Percentiles rank a stretch among this genome's conserved stretches.
Conservation (phyloP, 116 monocot genomes). For the Zostera marina region DNA sequence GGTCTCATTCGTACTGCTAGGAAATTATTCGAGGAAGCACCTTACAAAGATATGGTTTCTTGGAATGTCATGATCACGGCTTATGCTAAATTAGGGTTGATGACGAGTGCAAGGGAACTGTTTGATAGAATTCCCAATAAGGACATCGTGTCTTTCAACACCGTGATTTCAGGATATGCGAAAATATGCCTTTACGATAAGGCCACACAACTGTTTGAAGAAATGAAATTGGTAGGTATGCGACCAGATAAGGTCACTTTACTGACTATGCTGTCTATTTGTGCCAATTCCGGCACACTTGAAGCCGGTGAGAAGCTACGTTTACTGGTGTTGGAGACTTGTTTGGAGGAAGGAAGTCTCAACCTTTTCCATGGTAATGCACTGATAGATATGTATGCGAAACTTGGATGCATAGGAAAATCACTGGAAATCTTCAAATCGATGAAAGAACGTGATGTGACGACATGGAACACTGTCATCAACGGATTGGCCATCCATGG, state of each 20-base stretch:
- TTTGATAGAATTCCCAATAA: slow-evolving; percentile 32
- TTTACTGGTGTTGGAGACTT: slow-evolving; percentile 18
- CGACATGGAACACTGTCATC: slow-evolving; percentile 75
- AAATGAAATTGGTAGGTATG: slow-evolving; percentile 37
- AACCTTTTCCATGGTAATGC: slow-evolving; percentile 38
- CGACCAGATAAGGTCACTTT: slow-evolving; percentile 67
- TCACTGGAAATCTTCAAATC: slow-evolving; percentile 40
- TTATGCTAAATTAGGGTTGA: slow-evolving; percentile 42
- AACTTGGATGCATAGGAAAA: slow-evolving; percentile 50
- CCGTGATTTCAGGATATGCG: slow-evolving; percentile 68
- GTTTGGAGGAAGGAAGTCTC: slow-evolving; percentile 3
- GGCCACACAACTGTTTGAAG: slow-evolving; percentile 54
- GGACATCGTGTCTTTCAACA: slow-evolving; percentile 83
- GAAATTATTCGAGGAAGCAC: slow-evolving; percentile 45
- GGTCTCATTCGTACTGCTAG: slow-evolving; percentile 8
- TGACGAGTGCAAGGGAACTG: slow-evolving; percentile 45
- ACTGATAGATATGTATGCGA: slow-evolving; percentile 88
- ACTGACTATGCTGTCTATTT: slow-evolving; percentile 46
- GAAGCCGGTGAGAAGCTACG: slow-evolving; percentile 47
- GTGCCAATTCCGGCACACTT: slow-evolving; percentile 46
- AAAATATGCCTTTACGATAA: slow-evolving; percentile 14
- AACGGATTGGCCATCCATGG: slow-evolving; percentile 75
- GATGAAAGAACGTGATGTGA: slow-evolving; percentile 56
- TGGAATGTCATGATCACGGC: slow-evolving; percentile 94
- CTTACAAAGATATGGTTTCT: slow-evolving; percentile 47